Base-by-base conservation (phyloP, 495 filamentous ascomycete species). In the Geoglossum glabrum region DNA sequence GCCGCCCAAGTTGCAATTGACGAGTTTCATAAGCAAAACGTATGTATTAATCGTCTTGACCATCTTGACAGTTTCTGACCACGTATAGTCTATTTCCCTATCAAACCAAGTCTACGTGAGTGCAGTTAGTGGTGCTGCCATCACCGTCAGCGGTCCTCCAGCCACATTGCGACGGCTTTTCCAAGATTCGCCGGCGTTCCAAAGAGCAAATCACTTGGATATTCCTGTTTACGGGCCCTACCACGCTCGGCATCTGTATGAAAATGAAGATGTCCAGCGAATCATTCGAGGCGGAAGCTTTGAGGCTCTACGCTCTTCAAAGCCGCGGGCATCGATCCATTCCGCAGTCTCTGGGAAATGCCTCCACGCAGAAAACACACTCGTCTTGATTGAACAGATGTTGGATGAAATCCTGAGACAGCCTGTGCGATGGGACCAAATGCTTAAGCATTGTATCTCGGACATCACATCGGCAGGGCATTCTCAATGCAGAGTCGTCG, bases 221-320 rank as follows among this genome's bases (percentile, higher is more conserved):
- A 78, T 85, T 46, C 80, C 85, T 0, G 79, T 93, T 23, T 81
- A 84, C 61, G 87, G 82, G 0, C 85, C 87, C 1, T 93, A 87
- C 63, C 88, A 95, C 69, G 85, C 87, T 13, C 62, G 74, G 0
- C 86, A 93, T 66, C 69, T 93, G 9, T 83, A 87, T 68, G 72
- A 72, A 6, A 58, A 71, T 17, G 71, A 71, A 15, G 79, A 88
- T 61, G 70, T 85, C 40, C 74, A 78, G 45, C 74, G 23, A 11
- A 52, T 52, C 10, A 7, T 52, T 1, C 3, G 26, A 30, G 10
- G 30, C 19, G 49, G 49, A 3, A 31, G 3, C 7, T 52, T 73
- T 31, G 61, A 65, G 57, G 57, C 59, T 56, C 64, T 54, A 61
- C 61, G 59, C 47, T 68, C 70, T 9, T 25, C 46, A 30, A 31